Evolutionary conservation across 495 filamentous ascomycete species (phyloP).

Genomic region (Penicillium silybi): DNA sequence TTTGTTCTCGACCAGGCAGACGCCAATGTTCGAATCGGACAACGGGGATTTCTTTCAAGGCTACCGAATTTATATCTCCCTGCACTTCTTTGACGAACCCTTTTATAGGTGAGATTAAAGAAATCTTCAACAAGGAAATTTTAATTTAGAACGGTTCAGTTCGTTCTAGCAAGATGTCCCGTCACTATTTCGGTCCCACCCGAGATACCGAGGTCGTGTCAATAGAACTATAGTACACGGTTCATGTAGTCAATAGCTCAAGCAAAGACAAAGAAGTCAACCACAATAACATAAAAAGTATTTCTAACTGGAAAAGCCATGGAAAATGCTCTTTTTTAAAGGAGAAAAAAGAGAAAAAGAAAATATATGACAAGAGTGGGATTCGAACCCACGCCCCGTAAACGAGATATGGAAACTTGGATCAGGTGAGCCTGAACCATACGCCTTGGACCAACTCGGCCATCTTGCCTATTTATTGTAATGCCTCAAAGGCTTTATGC

Average conservation of each 20-base stretch:
- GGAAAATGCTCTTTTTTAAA: background rate
- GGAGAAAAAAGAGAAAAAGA: slow-evolving; percentile 5
- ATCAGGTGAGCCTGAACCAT: slow-evolving; percentile 33
- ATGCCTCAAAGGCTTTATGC: background rate
- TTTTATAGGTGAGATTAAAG: background rate
- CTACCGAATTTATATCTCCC: slow-evolving; percentile 3
- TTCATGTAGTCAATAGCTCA: no score
- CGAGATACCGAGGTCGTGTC: no score
- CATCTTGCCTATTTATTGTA: slow-evolving; percentile 26
- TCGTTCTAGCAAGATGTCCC: no score
- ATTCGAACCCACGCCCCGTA: slow-evolving; percentile 37
- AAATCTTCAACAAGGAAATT: no score
- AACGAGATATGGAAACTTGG: slow-evolving; percentile 23
- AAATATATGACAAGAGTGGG: slow-evolving; percentile 37
- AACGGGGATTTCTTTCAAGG: slow-evolving; percentile 1
- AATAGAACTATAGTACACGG: no score
- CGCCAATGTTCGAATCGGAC: background rate
- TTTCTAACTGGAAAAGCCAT: no score
- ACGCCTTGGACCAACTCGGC: slow-evolving; percentile 38
- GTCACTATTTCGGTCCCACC: no score
- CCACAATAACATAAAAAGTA: no score
- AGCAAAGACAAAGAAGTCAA: no score
- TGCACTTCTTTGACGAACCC: background rate
- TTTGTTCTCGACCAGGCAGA: slow-evolving; percentile 5
- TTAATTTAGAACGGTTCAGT: no score